phyloP scores from a whole-genome alignment of 257 asterid genomes.

The Gentiana macrophylla region DNA sequence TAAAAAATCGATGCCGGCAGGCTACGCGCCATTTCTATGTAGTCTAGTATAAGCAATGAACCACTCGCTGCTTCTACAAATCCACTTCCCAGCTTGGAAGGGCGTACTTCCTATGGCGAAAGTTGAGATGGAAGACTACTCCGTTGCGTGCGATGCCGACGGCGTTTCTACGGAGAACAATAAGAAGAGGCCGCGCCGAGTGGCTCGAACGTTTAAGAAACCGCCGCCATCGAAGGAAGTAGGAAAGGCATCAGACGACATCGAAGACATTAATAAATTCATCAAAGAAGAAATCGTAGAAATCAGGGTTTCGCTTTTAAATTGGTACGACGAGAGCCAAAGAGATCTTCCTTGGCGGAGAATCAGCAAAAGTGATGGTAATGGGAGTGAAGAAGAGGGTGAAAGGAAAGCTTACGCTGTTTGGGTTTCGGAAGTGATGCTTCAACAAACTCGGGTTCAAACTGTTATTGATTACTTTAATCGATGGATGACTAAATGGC shows the following conservation, averaged over 20 bases:
- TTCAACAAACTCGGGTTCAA: conserved; percentile 97
- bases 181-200: conserved; percentile 25
- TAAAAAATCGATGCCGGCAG: too few relatives aligned
- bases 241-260: conserved; percentile 29
- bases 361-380: conserved; percentile 25
- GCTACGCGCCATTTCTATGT: too few relatives aligned
- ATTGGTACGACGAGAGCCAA: conserved; percentile 67
- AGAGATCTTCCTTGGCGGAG: conserved; percentile 96
- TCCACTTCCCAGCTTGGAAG: conserved; percentile 40
- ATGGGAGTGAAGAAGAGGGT: conserved; percentile 20
- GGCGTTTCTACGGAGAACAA: background rate
- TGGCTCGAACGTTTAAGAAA: background rate
- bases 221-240: conserved; percentile 5
- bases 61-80: conserved; percentile 12
- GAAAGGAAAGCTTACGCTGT: conserved; percentile 76
- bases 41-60: too few relatives aligned
- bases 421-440: conserved; percentile 99
- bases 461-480: conserved; percentile 80
- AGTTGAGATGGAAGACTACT: conserved; percentile 14
- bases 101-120: conserved; percentile 16
- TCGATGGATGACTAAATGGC: conserved; percentile 95
- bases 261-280: conserved; percentile 61
- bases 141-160: background rate
- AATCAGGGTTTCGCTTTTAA: conserved; percentile 67
- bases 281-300: conserved; percentile 27